These are phyloP conservation scores for Helichrysum umbraculigerum DNA, from an alignment of 129 eudicot species.

Conservation along the genomic window DNA sequence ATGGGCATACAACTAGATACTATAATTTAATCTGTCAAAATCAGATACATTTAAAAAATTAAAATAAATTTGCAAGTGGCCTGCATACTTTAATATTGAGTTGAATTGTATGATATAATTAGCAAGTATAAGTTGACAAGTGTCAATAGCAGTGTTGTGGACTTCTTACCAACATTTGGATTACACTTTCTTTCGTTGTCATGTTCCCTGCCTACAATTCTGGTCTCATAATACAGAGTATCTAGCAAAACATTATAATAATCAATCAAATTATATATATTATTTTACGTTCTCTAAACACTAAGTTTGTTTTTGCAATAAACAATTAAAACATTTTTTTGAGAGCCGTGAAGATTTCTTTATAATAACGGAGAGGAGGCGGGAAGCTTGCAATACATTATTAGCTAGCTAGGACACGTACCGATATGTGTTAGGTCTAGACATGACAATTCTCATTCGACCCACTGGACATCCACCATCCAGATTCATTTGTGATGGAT, in stretches of 20 bases:
- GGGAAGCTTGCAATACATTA: too few relatives aligned
- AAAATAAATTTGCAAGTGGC: constrained; percentile 8
- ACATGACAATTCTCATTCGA: too few relatives aligned
- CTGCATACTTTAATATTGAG: neutral
- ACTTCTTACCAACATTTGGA: constrained; percentile 19
- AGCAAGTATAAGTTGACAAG: constrained; percentile 16
- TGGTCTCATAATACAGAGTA: constrained; percentile 31
- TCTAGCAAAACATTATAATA: constrained; percentile 23
- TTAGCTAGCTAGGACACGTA: too few relatives aligned
- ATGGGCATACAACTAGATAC: neutral
- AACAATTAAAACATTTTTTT: too few relatives aligned
- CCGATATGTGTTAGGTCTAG: too few relatives aligned
- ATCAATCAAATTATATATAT: neutral
- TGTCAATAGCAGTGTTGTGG: constrained; percentile 17
- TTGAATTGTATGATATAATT: constrained; percentile 7
- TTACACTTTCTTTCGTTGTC: constrained; percentile 20
- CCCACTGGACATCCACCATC: too few relatives aligned
- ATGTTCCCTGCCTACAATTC: constrained; percentile 19
- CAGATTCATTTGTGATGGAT: too few relatives aligned
- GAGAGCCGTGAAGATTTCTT: too few relatives aligned
- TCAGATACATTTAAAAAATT: neutral
- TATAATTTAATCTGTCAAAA: neutral
- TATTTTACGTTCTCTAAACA: neutral
- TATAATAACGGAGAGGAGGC: too few relatives aligned
- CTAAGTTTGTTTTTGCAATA: neutral